A percentile compares a stretch with the other conserved stretches of the same genome.
Evolutionary conservation across 768 basidiomycete species (phyloP).

Genomic region (Suillus occidentalis): DNA sequence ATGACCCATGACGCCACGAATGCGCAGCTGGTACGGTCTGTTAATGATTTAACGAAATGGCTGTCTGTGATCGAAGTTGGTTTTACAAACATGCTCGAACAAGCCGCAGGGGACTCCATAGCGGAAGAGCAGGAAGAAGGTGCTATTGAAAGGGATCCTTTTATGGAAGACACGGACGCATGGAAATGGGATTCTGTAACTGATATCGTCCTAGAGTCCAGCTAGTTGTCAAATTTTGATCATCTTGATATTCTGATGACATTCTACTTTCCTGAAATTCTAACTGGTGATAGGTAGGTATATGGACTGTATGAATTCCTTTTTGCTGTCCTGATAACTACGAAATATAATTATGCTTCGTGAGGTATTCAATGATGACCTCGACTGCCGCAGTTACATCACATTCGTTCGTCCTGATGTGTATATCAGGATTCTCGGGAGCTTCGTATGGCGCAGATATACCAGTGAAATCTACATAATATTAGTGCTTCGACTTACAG

Average conservation of each 20-base stretch:
- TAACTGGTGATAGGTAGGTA: constrained; percentile 19
- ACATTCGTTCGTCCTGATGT: constrained; percentile 83
- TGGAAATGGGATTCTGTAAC: constrained; percentile 13
- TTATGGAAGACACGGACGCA: constrained; percentile 9
- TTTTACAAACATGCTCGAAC: constrained; percentile 64
- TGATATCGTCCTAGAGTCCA: constrained; percentile 17
- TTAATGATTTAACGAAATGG: constrained; percentile 79
- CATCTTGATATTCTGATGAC: neutral
- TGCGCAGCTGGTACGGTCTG: constrained; percentile 65
- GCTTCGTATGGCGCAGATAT: constrained; percentile 97
- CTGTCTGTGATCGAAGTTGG: constrained; percentile 73
- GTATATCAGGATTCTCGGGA: constrained; percentile 83
- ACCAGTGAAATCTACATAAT: constrained; percentile 87
- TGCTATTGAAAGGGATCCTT: constrained; percentile 22
- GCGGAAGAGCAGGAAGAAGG: constrained; percentile 63
- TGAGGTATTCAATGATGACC: constrained; percentile 78
- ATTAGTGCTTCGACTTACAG: constrained; percentile 10
- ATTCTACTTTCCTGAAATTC: constrained; percentile 10
- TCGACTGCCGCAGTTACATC: constrained; percentile 78
- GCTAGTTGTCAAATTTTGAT: neutral
- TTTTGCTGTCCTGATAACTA: constrained; percentile 10
- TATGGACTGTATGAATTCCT: constrained; percentile 12
- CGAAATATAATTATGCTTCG: constrained; percentile 58
- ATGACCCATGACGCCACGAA: constrained; percentile 61
- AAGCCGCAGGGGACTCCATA: constrained; percentile 49